Evolutionary conservation across 208 protist species (phyloP).

Genomic region (Crithidia expoeki): DNA sequence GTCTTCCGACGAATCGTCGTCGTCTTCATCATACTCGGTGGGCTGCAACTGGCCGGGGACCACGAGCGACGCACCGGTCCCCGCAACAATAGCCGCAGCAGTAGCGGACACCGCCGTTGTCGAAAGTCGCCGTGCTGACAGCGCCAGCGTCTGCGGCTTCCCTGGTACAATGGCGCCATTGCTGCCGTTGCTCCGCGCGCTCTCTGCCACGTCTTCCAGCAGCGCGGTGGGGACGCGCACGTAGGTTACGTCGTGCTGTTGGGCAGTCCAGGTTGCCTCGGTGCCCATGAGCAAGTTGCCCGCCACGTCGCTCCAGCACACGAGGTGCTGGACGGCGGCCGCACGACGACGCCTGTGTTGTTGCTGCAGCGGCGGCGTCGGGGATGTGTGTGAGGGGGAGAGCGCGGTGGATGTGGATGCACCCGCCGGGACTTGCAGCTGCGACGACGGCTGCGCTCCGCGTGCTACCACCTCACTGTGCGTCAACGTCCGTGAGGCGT

Average conservation of each 20-base stretch:
- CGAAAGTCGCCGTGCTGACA: background rate
- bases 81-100: background rate
- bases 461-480: background rate
- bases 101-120: background rate
- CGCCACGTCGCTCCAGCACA: constrained; percentile 84
- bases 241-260: constrained; percentile 36
- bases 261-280: constrained; percentile 21
- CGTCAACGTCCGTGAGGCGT: background rate
- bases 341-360: constrained; percentile 17
- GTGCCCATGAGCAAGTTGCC: constrained; percentile 78
- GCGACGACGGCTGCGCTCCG: background rate
- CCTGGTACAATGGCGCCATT: background rate
- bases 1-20: constrained; percentile 26
- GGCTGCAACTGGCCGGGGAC: background rate
- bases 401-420: too few species aligned
- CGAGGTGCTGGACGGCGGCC: constrained; percentile 29
- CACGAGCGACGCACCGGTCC: background rate
- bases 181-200: background rate
- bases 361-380: background rate
- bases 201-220: constrained; percentile 45
- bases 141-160: background rate
- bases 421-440: background rate
- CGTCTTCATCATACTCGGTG: constrained; percentile 4
- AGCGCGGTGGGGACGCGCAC: constrained; percentile 49
- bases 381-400: background rate